Base-by-base conservation (phyloP, 768 basidiomycete species). In the Hygrocybe coccinea region DNA sequence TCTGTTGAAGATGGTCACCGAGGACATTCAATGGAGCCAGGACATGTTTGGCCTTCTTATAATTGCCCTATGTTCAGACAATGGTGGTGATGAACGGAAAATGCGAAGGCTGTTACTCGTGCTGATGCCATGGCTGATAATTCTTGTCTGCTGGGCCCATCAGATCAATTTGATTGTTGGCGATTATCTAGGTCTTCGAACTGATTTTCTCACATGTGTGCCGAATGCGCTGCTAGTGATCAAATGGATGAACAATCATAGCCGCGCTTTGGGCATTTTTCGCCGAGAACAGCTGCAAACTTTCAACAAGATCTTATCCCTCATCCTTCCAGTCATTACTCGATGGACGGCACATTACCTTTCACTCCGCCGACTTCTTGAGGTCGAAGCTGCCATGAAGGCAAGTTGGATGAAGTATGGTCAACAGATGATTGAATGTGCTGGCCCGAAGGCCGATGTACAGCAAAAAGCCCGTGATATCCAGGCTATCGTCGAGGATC, bases 161-260 rank as follows among this genome's bases (percentile, higher is more conserved):
- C 69, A 71, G 55, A 54, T 59, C 22, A 64, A 63, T 52, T 60
- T 71, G 1, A 58, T 70, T 9, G 62, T 65, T 34, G 65, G 67
- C 8, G 64, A 46, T 43, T 60, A 58, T 15, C 50, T 65, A 12
- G 60, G 56, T 14, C 29, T 56, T 22, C 51, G 56, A 25, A 10
- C 34, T 19, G n/a, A 8, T 5, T 56, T 69, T 38, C 46, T 62
- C 10, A 50, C 56, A n/a, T 56, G 54, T 33, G 56, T 67, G 11
- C 61, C 49, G 54, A 29, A 29, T 4, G 29, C 29, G 4, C 29
- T 29, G 29, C 29, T 3, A 8, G 29, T 29, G 4, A 29, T 68
- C 49, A 64, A 64, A 25, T 71, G 64, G 62, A 68, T 68, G 41
- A 69, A 67, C 46, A 67, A 66, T 54, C 69, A 70, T 36, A 45